phyloP scores from a whole-genome alignment of 208 protist genomes.

The Crithidia acanthocephali region DNA sequence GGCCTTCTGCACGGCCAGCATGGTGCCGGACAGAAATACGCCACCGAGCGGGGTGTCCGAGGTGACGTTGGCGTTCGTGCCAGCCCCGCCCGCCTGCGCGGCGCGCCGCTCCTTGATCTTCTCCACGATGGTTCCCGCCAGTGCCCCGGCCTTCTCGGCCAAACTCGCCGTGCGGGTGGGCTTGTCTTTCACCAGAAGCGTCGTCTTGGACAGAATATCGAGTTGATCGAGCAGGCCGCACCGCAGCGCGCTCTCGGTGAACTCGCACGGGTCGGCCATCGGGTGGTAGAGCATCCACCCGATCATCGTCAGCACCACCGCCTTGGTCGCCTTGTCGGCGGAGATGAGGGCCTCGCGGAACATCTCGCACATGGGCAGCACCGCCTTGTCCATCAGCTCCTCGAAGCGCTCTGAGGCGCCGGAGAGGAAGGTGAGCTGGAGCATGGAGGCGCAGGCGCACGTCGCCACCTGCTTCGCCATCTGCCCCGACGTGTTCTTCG shows the following conservation, averaged over 20 bases:
- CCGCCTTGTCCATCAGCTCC: slow-evolving; percentile 48
- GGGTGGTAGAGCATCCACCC: slow-evolving; percentile 79
- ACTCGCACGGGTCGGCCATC: slow-evolving; percentile 50
- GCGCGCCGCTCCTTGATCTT: slow-evolving; percentile 30
- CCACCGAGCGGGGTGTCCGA: slow-evolving; percentile 13
- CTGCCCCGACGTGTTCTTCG: slow-evolving; percentile 62
- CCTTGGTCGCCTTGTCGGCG: slow-evolving; percentile 79
- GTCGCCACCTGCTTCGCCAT: slow-evolving; percentile 85
- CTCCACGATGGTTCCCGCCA: slow-evolving; percentile 29
- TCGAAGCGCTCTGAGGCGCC: slow-evolving; percentile 46
- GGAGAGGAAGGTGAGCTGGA: slow-evolving; percentile 74
- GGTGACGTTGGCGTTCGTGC: slow-evolving; percentile 10
- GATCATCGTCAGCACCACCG: slow-evolving; percentile 84
- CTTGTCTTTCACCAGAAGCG: slow-evolving; percentile 38
- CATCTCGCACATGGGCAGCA: slow-evolving; percentile 86
- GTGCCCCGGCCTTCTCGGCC: slow-evolving; percentile 42
- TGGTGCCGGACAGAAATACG: slow-evolving; percentile 21
- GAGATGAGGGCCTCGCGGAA: slow-evolving; percentile 71
- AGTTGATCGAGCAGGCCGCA: slow-evolving; percentile 72
- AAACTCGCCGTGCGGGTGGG: slow-evolving; percentile 53
- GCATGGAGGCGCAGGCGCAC: slow-evolving; percentile 77
- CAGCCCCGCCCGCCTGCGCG: not conserved
- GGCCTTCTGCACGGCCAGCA: slow-evolving; percentile 27
- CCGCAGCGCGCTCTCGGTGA: slow-evolving; percentile 56
- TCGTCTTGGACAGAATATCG: slow-evolving; percentile 45